Evolutionary conservation across 2,329 filamentous ascomycete genomes (phyloP).

Genomic region (Trichocomaceae sp.): DNA sequence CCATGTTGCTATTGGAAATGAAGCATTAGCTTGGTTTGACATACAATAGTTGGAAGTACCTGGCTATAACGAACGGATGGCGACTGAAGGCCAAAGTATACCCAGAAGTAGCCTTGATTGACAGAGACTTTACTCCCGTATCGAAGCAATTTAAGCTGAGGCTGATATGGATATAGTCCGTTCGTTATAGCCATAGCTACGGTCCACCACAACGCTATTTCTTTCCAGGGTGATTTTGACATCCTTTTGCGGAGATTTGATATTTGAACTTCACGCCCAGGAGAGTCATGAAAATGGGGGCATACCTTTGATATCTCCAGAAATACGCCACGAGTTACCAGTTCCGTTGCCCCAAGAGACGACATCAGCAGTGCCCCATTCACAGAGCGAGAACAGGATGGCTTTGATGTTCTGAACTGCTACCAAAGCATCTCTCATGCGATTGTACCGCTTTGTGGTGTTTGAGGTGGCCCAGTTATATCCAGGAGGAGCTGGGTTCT

Average conservation of each 20-base stretch:
- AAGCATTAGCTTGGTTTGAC: neutral
- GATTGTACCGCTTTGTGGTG: conserved; percentile 42
- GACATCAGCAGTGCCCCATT: conserved; percentile 49
- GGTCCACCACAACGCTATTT: too few relatives aligned
- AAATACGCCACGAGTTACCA: conserved; percentile 43
- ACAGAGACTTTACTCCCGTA: too few relatives aligned
- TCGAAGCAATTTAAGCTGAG: too few relatives aligned
- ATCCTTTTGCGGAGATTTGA: too few relatives aligned
- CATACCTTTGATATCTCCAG: conserved; percentile 27
- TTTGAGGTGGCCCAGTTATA: conserved; percentile 48
- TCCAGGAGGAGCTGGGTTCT: conserved; percentile 35
- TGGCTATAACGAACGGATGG: too few relatives aligned
- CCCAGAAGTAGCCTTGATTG: too few relatives aligned
- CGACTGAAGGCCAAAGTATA: too few relatives aligned
- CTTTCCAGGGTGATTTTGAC: too few relatives aligned
- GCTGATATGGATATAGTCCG: too few relatives aligned
- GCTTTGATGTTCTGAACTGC: conserved; percentile 32
- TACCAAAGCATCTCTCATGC: conserved; percentile 49
- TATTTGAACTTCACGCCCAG: too few relatives aligned
- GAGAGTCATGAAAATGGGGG: neutral
- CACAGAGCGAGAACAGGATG: conserved; percentile 49
- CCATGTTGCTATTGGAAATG: conserved; percentile 20
- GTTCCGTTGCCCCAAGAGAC: conserved; percentile 45
- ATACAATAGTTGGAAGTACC: too few relatives aligned
- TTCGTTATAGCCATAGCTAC: too few relatives aligned